Base-by-base conservation (phyloP, 805 yeast species). In the Candida jianshihensis region DNA sequence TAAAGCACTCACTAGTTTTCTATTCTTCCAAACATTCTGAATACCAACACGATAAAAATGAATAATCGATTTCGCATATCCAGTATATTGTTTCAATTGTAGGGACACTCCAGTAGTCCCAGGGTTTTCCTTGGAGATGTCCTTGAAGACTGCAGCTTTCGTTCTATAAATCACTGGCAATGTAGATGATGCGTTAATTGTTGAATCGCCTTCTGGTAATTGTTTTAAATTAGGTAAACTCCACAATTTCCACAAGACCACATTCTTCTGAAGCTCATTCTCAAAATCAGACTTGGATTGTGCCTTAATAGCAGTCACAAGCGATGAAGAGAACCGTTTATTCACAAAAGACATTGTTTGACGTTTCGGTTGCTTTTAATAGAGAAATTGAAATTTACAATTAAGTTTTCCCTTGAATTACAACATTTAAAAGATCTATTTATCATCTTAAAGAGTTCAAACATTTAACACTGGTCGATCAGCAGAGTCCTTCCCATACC, bases 401-500 rank as follows among this genome's bases (percentile, higher is more conserved):
- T 7, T 26, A n/a, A 25, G 13, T 25, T n/a, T 25, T 11, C n/a
- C n/a, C n/a, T n/a, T n/a, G n/a, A n/a, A n/a, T n/a, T n/a, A n/a
- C n/a, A n/a, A n/a, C 27, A 25, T 25, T 7, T 10, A 25, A 25
- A n/a, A 25, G 14, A 25, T 10, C 8, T 25, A 10, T 10, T 25
- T 14, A 25, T 11, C 6, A 13, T 25, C 8, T 6, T 7, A 7
- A n/a, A 10, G 8, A 25, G 14, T 10, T 15, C 19, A 18, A 9
- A 29, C 24, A 5, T 14, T 11, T 7, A 16, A 19, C 11, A 18
- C 19, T 7, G 78, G 76, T 39, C 57, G 64, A 44, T 81, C 88
- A 6, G 84, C 66, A 2, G 73, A 71, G 54, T 84, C 94, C 30
- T 68, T 70, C 0, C 81, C 84, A 45, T 73, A 84, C 75, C 78